A percentile compares a stretch with the other conserved stretches of the same genome.
Conservation (phyloP, 2,329 filamentous ascomycete species). For the Exophiala xenobiotica region DNA sequence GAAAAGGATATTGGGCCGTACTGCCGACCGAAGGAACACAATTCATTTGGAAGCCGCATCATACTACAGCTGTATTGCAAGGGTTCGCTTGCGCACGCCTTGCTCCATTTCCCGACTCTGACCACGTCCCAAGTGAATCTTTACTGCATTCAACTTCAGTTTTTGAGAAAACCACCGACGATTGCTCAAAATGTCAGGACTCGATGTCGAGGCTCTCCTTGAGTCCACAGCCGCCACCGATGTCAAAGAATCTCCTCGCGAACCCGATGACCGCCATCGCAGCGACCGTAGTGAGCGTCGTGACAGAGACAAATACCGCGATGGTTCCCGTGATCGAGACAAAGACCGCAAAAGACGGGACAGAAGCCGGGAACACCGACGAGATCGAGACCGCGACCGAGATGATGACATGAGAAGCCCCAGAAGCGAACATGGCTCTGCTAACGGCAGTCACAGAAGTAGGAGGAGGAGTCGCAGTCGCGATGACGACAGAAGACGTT, state of each 20-base stretch:
- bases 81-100: slow-evolving; percentile 26
- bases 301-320: slow-evolving; percentile 57
- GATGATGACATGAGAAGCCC: slow-evolving; percentile 64
- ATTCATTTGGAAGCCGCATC: not conserved
- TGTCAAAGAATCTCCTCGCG: slow-evolving; percentile 44
- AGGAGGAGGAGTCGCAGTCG: slow-evolving; percentile 76
- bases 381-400: slow-evolving; percentile 51
- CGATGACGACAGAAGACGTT: slow-evolving; percentile 71
- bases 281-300: slow-evolving; percentile 56
- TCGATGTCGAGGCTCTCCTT: slow-evolving; percentile 86
- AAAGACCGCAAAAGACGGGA: slow-evolving; percentile 60
- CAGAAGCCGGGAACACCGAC: slow-evolving; percentile 55
- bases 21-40: not conserved
- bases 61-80: slow-evolving; percentile 15
- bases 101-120: slow-evolving; percentile 22
- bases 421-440: slow-evolving; percentile 71
- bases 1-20: no score
- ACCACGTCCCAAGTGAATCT: slow-evolving; percentile 27
- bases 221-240: slow-evolving; percentile 71
- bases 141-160: slow-evolving; percentile 7
- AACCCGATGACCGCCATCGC: slow-evolving; percentile 52
- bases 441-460: slow-evolving; percentile 68
- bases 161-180: slow-evolving; percentile 18
- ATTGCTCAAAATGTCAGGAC: slow-evolving; percentile 58
- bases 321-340: slow-evolving; percentile 58